Evolutionary conservation across 805 yeast genomes (phyloP).

Genomic region (Wickerhamiella brachini): DNA sequence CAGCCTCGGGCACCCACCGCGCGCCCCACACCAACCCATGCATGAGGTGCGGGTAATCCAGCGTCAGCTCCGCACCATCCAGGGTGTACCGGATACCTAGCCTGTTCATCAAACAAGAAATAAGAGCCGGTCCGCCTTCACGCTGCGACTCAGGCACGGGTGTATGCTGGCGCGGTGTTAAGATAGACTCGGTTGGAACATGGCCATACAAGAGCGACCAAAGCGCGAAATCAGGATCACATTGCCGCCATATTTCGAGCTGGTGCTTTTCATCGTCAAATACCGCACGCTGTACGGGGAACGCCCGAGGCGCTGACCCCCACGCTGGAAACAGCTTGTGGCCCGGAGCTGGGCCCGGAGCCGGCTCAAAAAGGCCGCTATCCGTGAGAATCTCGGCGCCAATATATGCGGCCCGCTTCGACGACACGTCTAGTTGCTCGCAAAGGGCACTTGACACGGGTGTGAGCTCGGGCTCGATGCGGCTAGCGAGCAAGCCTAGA

Average conservation of each 20-base stretch:
- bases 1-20: neutral
- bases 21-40: neutral
- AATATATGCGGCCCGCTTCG: neutral
- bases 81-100: neutral
- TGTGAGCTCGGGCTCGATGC: neutral
- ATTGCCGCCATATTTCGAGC: neutral
- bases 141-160: neutral
- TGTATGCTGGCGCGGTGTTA: neutral
- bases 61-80: neutral
- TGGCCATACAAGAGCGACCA: neutral
- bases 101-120: neutral
- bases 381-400: neutral
- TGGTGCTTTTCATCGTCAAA: neutral
- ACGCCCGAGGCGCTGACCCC: neutral
- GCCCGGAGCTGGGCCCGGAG: neutral
- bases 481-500: neutral
- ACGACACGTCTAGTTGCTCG: neutral
- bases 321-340: neutral
- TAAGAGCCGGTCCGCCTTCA: neutral
- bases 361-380: neutral
- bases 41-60: neutral
- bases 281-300: neutral
- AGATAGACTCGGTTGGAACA: neutral
- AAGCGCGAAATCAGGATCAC: slow-evolving; percentile 1
- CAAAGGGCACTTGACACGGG: neutral